Conservation (phyloP, 192 early-diverging fungal genomes). For the Rhizoclosmatium sp. region DNA sequence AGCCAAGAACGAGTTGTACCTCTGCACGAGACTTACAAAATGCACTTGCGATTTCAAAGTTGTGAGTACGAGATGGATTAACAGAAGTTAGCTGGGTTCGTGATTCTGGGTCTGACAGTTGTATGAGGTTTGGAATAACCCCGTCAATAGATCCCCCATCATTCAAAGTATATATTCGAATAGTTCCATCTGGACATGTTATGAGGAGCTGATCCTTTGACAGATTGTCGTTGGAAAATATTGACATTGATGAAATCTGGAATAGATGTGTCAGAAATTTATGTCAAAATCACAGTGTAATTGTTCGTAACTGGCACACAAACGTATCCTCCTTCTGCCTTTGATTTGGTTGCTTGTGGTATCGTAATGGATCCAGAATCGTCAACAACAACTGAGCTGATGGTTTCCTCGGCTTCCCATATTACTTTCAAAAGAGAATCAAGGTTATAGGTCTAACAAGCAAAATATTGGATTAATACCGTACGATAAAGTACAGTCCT, state of each 20-base stretch:
- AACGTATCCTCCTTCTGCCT: neutral
- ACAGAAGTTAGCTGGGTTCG: conserved; percentile 6
- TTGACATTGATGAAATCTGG: conserved; percentile 3
- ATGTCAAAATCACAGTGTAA: neutral
- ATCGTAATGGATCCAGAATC: too few relatives aligned
- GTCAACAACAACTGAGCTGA: too few relatives aligned
- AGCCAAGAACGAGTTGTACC: neutral
- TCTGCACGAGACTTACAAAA: neutral
- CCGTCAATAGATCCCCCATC: neutral
- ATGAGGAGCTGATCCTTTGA: conserved; percentile 17
- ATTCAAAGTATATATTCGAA: conserved; percentile 10
- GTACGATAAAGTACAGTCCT: too few relatives aligned
- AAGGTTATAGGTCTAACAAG: neutral
- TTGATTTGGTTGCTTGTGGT: neutral
- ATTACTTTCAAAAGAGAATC: neutral
- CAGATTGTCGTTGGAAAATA: conserved; percentile 13
- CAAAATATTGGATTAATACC: too few relatives aligned
- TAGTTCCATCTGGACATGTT: conserved; percentile 20
- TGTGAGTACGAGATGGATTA: conserved; percentile 5
- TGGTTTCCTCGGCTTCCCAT: neutral
- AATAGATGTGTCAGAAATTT: neutral
- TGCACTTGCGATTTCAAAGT: neutral
- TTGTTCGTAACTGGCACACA: neutral
- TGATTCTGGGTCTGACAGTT: conserved; percentile 23
- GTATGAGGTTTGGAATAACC: neutral